Conservation (phyloP, 306 rosid genomes). For the Prosopis cineraria region DNA sequence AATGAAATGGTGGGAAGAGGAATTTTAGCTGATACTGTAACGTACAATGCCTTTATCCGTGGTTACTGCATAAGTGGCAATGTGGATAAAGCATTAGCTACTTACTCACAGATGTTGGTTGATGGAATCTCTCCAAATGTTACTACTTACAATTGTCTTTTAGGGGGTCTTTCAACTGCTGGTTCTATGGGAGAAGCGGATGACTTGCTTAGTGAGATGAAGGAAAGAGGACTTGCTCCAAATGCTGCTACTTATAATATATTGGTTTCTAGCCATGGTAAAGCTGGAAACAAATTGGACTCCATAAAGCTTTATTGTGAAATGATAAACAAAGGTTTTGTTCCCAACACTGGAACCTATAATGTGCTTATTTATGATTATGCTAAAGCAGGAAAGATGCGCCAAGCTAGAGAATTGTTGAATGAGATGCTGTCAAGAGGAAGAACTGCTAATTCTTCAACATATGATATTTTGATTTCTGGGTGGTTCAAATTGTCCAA, state of each 20-base stretch:
- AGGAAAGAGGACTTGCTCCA: conserved; percentile 64
- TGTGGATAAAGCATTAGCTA: conserved; percentile 61
- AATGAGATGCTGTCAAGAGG: conserved; percentile 83
- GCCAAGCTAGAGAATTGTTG: conserved; percentile 85
- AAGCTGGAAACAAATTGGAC: conserved; percentile 66
- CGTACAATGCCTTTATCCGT: conserved; percentile 74
- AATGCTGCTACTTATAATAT: conserved; percentile 75
- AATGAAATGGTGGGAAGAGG: conserved; percentile 62
- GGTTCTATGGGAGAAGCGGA: conserved; percentile 73
- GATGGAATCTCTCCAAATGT: conserved; percentile 73
- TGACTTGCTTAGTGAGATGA: conserved; percentile 61
- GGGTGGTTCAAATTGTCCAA: conserved; percentile 80
- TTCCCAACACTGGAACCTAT: conserved; percentile 75
- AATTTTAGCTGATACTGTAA: conserved; percentile 56
- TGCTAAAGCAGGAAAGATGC: conserved; percentile 82
- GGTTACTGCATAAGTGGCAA: conserved; percentile 76
- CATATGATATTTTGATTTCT: conserved; percentile 75
- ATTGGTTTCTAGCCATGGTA: conserved; percentile 79
- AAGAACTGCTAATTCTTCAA: conserved; percentile 73
- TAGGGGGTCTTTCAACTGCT: conserved; percentile 68
- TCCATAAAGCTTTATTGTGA: conserved; percentile 74
- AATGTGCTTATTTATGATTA: conserved; percentile 83
- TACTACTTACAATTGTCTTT: conserved; percentile 66
- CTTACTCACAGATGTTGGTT: conserved; percentile 59
- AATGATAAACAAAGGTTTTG: conserved; percentile 77